Evolutionary conservation across 116 monocot genomes (phyloP).

Genomic region (Trichopus zeylanicus): DNA sequence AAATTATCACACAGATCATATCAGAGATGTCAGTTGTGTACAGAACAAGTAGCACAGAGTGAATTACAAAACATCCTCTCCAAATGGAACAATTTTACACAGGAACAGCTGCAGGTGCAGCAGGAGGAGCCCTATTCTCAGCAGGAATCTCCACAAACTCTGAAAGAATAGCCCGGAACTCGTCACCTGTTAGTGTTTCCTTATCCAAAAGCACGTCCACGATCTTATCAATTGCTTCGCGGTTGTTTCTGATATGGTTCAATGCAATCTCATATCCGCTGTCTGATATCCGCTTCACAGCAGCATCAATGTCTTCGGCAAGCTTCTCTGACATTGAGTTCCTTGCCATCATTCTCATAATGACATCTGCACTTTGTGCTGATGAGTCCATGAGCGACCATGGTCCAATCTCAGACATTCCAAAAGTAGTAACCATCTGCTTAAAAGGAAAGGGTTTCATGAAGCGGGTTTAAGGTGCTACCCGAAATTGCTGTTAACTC

Average conservation of each 20-base stretch:
- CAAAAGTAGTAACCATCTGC: slow-evolving; percentile 92
- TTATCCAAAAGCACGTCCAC: slow-evolving; percentile 93
- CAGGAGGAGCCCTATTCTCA: slow-evolving; percentile 65
- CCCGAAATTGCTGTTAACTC: no score
- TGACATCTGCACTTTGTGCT: slow-evolving; percentile 73
- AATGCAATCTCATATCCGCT: slow-evolving; percentile 71
- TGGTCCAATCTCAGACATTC: slow-evolving; percentile 96
- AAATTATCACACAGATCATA: slow-evolving; percentile 13
- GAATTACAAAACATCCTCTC: neutral
- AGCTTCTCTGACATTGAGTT: slow-evolving; percentile 97
- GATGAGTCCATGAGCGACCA: slow-evolving; percentile 90
- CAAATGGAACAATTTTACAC: slow-evolving; percentile 5
- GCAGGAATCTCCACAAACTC: slow-evolving; percentile 84
- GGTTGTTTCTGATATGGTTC: slow-evolving; percentile 80
- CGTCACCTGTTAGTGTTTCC: slow-evolving; percentile 81
- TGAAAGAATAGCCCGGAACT: slow-evolving; percentile 83
- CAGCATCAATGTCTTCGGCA: slow-evolving; percentile 82
- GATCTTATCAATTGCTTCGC: slow-evolving; percentile 92
- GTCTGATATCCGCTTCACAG: slow-evolving; percentile 79
- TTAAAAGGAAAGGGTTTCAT: no score
- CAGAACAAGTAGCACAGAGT: neutral
- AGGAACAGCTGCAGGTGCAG: slow-evolving; percentile 47
- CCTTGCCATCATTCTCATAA: slow-evolving; percentile 99
- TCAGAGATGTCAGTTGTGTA: neutral
- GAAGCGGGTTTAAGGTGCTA: neutral